Evolutionary conservation across 305 asterid genomes (phyloP).

Genomic region (Fraxinus albicans): DNA sequence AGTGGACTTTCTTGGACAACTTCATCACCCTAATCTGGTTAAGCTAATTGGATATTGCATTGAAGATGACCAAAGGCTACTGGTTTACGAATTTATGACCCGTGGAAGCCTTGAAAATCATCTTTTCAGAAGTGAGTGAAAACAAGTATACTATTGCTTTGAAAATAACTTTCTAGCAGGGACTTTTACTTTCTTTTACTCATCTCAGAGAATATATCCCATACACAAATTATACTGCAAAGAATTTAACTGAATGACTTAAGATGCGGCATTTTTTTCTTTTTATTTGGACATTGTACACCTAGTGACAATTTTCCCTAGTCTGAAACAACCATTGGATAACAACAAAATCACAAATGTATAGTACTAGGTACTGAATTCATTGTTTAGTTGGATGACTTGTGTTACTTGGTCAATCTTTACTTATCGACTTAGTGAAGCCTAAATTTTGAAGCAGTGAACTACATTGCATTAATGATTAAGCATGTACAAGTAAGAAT

Average conservation of each 20-base stretch:
- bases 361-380: background rate
- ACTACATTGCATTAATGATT: background rate
- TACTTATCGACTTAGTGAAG: background rate
- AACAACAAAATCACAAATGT: background rate
- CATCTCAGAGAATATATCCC: background rate
- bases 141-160: background rate
- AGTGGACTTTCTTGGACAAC: conserved; percentile 92
- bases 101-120: conserved; percentile 98
- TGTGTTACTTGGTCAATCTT: background rate
- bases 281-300: background rate
- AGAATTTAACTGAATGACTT: background rate
- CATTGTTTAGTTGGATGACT: background rate
- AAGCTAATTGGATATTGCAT: conserved; percentile 90
- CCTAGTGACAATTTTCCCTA: background rate
- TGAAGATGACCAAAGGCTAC: conserved; percentile 92
- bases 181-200: background rate
- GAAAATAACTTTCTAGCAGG: background rate
- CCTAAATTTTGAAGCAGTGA: background rate
- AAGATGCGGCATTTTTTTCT: background rate
- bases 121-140: conserved; percentile 77
- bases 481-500: background rate
- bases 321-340: background rate
- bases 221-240: background rate
- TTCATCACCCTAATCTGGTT: conserved; percentile 88
- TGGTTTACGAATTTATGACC: conserved; percentile 94